Conservation (phyloP, 2,329 filamentous ascomycete genomes). For the Cercospora zeina region DNA sequence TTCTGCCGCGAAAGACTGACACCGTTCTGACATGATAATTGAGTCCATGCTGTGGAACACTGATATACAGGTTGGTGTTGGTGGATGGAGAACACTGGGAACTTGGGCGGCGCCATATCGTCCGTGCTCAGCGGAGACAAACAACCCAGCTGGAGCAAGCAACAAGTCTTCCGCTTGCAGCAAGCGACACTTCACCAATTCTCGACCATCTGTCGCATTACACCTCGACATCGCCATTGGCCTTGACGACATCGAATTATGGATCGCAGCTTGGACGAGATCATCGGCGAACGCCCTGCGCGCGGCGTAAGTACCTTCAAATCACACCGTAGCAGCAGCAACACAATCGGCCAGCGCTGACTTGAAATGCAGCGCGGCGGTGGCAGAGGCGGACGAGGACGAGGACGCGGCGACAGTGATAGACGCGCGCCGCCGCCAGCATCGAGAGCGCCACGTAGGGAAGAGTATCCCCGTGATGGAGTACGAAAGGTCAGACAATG, state of each 20-base stretch:
- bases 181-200: not conserved
- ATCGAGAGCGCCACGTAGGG: conserved; percentile 59
- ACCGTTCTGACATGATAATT: not conserved
- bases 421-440: conserved; percentile 55
- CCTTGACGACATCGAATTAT: conserved; percentile 42
- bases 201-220: conserved; percentile 6
- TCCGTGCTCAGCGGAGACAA: not conserved
- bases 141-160: conserved; percentile 4
- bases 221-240: conserved; percentile 10
- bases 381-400: conserved; percentile 30
- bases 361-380: conserved; percentile 29
- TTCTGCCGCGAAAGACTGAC: not conserved
- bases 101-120: not conserved
- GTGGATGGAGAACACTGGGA: not conserved
- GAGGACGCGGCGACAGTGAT: conserved; percentile 33
- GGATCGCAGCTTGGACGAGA: conserved; percentile 66
- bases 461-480: conserved; percentile 72
- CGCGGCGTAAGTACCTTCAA: conserved; percentile 28
- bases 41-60: not conserved
- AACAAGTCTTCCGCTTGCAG: not conserved
- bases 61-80: conserved; percentile 9
- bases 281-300: conserved; percentile 63
- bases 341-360: conserved; percentile 5
- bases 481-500: conserved; percentile 73
- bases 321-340: not conserved